phyloP scores from a whole-genome alignment of 2,329 filamentous ascomycete genomes.

The Zymoseptoria ardabiliae region DNA sequence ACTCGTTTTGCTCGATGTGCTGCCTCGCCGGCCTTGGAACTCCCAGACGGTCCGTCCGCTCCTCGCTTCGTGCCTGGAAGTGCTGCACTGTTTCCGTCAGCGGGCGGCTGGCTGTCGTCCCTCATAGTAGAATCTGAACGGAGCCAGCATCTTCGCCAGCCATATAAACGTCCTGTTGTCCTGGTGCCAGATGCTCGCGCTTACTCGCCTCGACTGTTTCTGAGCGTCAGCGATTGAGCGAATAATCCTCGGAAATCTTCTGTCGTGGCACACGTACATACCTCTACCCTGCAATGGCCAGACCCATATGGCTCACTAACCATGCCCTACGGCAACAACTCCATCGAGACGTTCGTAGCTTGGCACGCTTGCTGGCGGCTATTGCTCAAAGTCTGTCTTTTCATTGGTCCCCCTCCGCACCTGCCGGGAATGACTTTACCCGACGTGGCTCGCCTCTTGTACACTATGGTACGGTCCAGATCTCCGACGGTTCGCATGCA shows the following conservation, averaged over 20 bases:
- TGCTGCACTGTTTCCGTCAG: not conserved
- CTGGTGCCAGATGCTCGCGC: not conserved
- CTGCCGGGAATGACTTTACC: not conserved
- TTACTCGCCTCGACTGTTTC: not conserved
- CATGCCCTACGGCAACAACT: not conserved
- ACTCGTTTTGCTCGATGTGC: slow-evolving; percentile 45
- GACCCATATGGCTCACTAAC: not conserved
- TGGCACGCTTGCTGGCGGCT: not conserved
- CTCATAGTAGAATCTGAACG: not conserved
- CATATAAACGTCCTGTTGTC: not conserved
- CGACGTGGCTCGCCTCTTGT: not conserved
- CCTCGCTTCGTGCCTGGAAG: slow-evolving; percentile 10
- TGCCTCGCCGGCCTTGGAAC: slow-evolving; percentile 14
- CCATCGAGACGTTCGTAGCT: not conserved
- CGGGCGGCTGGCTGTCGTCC: slow-evolving; percentile 1
- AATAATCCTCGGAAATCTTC: not conserved
- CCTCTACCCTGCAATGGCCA: not conserved
- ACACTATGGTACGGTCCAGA: not conserved
- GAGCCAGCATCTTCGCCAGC: not conserved
- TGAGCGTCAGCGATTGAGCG: not conserved
- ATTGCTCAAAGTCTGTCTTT: not conserved
- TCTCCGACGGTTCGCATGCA: not conserved
- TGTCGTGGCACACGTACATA: not conserved
- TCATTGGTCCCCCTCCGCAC: not conserved
- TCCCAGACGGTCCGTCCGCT: slow-evolving; percentile 4